These are phyloP conservation scores for Neurospora sp. DNA, from an alignment of 2,329 filamentous ascomycete genomes.

Conservation along the genomic window DNA sequence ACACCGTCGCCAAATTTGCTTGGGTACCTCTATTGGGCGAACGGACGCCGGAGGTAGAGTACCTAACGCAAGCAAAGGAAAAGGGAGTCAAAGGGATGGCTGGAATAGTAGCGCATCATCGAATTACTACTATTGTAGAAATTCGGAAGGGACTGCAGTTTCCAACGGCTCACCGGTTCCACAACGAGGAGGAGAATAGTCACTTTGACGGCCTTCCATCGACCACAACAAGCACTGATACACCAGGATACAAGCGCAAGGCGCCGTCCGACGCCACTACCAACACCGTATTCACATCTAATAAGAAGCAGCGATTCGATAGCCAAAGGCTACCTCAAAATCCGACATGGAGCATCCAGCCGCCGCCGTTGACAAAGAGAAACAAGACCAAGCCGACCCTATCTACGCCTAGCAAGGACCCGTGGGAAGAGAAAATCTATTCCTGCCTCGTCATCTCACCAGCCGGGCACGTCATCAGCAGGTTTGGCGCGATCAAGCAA, in stretches of 20 bases:
- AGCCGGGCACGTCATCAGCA: conserved; percentile 19
- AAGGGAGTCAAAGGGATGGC: conserved; percentile 9
- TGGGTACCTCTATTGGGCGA: not conserved
- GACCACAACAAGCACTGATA: not conserved
- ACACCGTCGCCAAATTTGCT: conserved; percentile 23
- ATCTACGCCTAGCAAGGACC: conserved; percentile 1
- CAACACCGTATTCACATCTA: not conserved
- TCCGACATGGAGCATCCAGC: too few relatives aligned
- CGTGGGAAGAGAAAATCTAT: conserved; percentile 20
- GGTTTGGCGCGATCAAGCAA: conserved; percentile 21
- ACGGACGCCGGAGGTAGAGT: not conserved
- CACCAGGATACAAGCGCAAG: not conserved
- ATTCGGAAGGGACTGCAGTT: too few relatives aligned
- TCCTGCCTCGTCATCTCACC: conserved; percentile 22
- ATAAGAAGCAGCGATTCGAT: too few relatives aligned
- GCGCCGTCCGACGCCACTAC: not conserved
- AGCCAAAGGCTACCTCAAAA: too few relatives aligned
- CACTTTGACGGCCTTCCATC: conserved; percentile 4
- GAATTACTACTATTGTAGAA: conserved; percentile 12
- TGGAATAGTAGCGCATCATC: conserved; percentile 19
- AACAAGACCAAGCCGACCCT: too few relatives aligned
- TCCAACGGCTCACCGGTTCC: too few relatives aligned
- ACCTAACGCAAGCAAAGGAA: too few relatives aligned
- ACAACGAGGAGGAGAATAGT: conserved; percentile 18
- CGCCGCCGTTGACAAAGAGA: not conserved